Evolutionary conservation across 352 stramenopile genomes (phyloP), one percentile per base, ranked within the genome.

Genomic region (Pythium brassicae): DNA sequence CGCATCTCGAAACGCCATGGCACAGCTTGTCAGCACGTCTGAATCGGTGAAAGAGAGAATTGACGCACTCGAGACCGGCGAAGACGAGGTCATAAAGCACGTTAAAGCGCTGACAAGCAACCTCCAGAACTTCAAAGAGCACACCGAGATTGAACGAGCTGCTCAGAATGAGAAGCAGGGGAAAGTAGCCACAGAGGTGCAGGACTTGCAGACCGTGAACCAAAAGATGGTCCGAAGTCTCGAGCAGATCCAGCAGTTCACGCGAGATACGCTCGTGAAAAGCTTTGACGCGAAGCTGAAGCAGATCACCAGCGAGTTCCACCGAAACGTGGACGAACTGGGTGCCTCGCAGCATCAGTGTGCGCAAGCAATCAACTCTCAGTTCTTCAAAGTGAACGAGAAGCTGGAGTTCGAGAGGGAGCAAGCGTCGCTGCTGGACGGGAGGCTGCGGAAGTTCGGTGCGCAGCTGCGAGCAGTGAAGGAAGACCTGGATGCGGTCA

Each of bases 181-280:
- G 17, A 23, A 46, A 10, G 43, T 86, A 10, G 34, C 15, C 0
- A 9, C 60, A 10, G 55, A 72, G 17, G 49, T 86, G 2, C 58
- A 72, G 17, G 56, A 57, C 1, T 51, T 85, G 25, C 57, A 76
- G 37, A 22, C 10, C 12, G 60, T 65, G n/a, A 69, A 52, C 15
- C 53, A 76, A 26, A 55, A 78, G 49, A 53, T 68, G 4, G 55
- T 55, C 4, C 62, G 69, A 25, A 66, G 48, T n/a, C 50, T 86
- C 26, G 56, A 43, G 23, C 62, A 84, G 25, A 66, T 83, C 19
- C 57, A 87, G 52, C 62, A 71, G 15, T 83, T 83, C 62, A 70
- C 70, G 9, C 62, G 72, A 37, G 46, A 66, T 20, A 70, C 65
- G 27, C 57, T 86, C 37, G 35, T 74, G n/a, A 59, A 70, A 8